These are phyloP conservation scores for Torulaspora pretoriensis DNA, from an alignment of 1,139 yeast genomes.

Conservation along the genomic window DNA sequence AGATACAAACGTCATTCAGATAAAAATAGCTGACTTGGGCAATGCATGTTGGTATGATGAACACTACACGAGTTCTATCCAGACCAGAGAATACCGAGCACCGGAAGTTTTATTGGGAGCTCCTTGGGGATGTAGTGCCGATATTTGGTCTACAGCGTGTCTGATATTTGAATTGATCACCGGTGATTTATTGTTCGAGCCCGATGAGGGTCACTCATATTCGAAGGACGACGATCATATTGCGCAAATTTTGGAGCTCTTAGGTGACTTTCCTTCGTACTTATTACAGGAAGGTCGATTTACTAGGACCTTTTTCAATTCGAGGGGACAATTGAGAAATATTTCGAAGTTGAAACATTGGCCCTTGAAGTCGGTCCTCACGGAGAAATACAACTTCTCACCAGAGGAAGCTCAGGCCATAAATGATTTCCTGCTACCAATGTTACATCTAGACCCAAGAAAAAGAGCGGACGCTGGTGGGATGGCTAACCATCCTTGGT, in stretches of 20 bases:
- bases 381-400: slow-evolving; percentile 55
- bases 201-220: slow-evolving; percentile 47
- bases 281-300: slow-evolving; percentile 49
- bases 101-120: slow-evolving; percentile 62
- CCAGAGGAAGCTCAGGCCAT: slow-evolving; percentile 51
- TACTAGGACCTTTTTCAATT: slow-evolving; percentile 49
- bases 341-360: slow-evolving; percentile 60
- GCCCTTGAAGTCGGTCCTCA: slow-evolving; percentile 58
- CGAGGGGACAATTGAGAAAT: slow-evolving; percentile 52
- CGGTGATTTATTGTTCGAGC: slow-evolving; percentile 74
- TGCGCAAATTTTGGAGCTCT: slow-evolving; percentile 65
- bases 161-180: slow-evolving; percentile 66
- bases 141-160: slow-evolving; percentile 73
- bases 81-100: slow-evolving; percentile 70
- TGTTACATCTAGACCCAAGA: slow-evolving; percentile 64
- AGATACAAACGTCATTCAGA: slow-evolving; percentile 38
- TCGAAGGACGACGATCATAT: slow-evolving; percentile 69
- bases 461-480: slow-evolving; percentile 74
- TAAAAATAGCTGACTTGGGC: slow-evolving; percentile 73
- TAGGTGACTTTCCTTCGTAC: slow-evolving; percentile 54
- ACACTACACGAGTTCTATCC: slow-evolving; percentile 69
- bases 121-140: slow-evolving; percentile 72
- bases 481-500: slow-evolving; percentile 70
- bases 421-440: slow-evolving; percentile 58
- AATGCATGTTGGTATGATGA: slow-evolving; percentile 65